A percentile compares a stretch with the other conserved stretches of the same genome.
These are phyloP conservation scores for Aureobasidium sp. DNA, from an alignment of 2,329 filamentous ascomycete species.

Conservation along the genomic window DNA sequence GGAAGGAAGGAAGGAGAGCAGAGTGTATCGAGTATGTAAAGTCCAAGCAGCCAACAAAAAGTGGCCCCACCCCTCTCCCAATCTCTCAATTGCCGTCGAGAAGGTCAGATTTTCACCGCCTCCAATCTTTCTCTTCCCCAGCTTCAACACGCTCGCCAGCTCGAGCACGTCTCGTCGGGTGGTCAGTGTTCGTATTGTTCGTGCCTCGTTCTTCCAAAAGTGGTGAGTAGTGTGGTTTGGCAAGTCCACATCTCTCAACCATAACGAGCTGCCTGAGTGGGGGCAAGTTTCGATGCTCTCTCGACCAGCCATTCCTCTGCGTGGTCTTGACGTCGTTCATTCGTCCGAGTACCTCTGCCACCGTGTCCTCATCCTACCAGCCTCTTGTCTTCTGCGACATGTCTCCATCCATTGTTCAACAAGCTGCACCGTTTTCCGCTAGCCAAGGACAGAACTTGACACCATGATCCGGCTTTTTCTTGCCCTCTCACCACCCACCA, in stretches of 20 bases:
- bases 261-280: background rate
- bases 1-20: slow-evolving; percentile 15
- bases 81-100: slow-evolving; percentile 4
- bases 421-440: background rate
- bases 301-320: background rate
- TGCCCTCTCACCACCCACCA: background rate
- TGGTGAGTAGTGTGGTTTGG: background rate
- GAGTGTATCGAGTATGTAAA: background rate
- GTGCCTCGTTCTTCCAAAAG: background rate
- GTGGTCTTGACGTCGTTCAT: slow-evolving; percentile 11
- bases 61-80: slow-evolving; percentile 9
- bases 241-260: background rate
- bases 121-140: background rate
- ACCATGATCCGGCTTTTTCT: background rate
- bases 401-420: background rate
- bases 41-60: slow-evolving; percentile 7
- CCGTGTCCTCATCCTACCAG: background rate
- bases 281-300: background rate
- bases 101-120: slow-evolving; percentile 5
- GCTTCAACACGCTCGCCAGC: background rate
- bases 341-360: background rate
- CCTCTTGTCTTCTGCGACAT: background rate
- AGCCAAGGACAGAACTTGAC: background rate
- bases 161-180: background rate
- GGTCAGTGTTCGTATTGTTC: background rate